Conservation (phyloP, 208 protist genomes). For the Trypanosoma vivax region DNA sequence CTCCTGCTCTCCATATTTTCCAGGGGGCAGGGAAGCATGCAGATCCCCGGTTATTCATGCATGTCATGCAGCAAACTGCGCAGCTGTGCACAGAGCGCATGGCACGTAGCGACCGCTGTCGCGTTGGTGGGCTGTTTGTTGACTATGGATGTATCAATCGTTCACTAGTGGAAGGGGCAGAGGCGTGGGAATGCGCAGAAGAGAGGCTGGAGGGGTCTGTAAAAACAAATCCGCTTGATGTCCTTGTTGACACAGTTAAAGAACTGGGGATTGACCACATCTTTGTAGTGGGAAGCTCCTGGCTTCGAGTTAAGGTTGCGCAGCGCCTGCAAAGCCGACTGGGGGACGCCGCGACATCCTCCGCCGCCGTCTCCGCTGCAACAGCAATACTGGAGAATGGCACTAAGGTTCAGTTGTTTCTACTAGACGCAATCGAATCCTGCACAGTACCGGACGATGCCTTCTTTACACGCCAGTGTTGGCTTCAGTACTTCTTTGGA, state of each 20-base stretch:
- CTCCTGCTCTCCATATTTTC: constrained; percentile 34
- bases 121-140: constrained; percentile 63
- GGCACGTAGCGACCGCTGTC: constrained; percentile 48
- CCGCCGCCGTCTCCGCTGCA: constrained; percentile 12
- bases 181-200: constrained; percentile 32
- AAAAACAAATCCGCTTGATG: constrained; percentile 38
- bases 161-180: constrained; percentile 15
- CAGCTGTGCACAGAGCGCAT: constrained; percentile 29
- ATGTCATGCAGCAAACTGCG: constrained; percentile 31
- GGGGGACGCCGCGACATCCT: constrained; percentile 11
- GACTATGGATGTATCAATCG: constrained; percentile 52
- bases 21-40: constrained; percentile 18
- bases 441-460: constrained; percentile 1
- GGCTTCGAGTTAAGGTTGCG: constrained; percentile 60
- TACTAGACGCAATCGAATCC: constrained; percentile 36
- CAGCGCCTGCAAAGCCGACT: constrained; percentile 40
- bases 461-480: constrained; percentile 25
- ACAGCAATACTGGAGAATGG: constrained; percentile 24
- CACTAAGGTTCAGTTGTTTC: constrained; percentile 33
- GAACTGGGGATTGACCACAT: constrained; percentile 56
- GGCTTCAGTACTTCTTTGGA: constrained; percentile 70
- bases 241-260: constrained; percentile 42
- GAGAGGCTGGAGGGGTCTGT: constrained; percentile 5
- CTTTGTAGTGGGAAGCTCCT: constrained; percentile 55
- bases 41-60: constrained; percentile 33